Percentiles rank a stretch among this genome's conserved stretches.
Conservation (phyloP, 306 rosid species). For the Trichosanthes cucumerina region DNA sequence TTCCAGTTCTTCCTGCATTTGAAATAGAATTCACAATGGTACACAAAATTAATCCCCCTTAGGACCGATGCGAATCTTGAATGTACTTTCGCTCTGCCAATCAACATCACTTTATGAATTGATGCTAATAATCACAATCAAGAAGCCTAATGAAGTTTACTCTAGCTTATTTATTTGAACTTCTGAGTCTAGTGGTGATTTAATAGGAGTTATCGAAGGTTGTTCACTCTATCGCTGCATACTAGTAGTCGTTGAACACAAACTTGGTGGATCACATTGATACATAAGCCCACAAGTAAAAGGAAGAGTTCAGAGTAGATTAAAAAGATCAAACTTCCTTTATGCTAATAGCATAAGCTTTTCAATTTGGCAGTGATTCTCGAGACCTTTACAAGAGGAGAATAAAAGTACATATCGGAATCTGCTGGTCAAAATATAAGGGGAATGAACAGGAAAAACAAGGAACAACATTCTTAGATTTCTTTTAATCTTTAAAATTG, state of each 20-base stretch:
- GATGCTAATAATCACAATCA: not conserved
- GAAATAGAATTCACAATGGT: not conserved
- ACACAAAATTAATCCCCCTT: not conserved
- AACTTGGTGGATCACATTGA: not conserved
- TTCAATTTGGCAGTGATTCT: not conserved
- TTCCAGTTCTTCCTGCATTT: slow-evolving; percentile 73
- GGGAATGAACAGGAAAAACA: not conserved
- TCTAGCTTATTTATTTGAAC: not conserved
- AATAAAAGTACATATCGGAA: not conserved
- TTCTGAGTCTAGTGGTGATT: not conserved
- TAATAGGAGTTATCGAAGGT: not conserved
- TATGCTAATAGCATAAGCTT: not conserved
- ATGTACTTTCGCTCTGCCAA: not conserved
- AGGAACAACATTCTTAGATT: not conserved
- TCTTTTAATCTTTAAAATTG: not conserved
- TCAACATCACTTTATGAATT: not conserved
- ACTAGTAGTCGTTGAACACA: not conserved
- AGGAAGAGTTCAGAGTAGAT: not conserved
- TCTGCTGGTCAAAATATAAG: not conserved
- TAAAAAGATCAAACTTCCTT: not conserved
- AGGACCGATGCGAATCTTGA: not conserved
- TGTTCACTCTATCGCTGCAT: not conserved
- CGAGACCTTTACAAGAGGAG: not conserved
- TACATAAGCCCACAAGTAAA: not conserved
- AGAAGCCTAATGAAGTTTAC: not conserved